Evolutionary conservation across 1,284 basidiomycete genomes (phyloP).

Genomic region (Pulveroboletus sp.): DNA sequence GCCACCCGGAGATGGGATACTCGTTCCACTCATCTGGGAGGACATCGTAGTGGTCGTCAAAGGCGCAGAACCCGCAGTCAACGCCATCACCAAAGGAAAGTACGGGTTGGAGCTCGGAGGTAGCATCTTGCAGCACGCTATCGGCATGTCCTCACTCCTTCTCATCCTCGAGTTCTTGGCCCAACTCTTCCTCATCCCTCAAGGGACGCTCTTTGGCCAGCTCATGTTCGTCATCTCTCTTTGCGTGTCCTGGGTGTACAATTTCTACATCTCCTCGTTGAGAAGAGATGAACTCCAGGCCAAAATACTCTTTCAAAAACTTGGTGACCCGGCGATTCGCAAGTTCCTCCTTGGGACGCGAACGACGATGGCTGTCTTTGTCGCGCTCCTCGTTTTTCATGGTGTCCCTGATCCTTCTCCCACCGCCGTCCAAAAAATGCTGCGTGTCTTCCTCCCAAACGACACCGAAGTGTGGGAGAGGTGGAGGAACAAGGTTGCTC

Average conservation of each 20-base stretch:
- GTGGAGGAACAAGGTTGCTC: slow-evolving; percentile 24
- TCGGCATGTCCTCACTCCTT: slow-evolving; percentile 31
- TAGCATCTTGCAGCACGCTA: slow-evolving; percentile 7
- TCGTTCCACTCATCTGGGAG: slow-evolving; percentile 20
- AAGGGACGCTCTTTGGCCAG: slow-evolving; percentile 31
- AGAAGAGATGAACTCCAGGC: slow-evolving; percentile 28
- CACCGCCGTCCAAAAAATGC: slow-evolving; percentile 7
- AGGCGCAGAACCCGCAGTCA: slow-evolving; percentile 28
- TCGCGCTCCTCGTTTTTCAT: slow-evolving; percentile 20
- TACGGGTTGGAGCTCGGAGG: slow-evolving; percentile 23
- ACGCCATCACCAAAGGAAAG: slow-evolving; percentile 30
- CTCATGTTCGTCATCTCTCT: slow-evolving; percentile 34
- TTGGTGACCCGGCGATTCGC: slow-evolving; percentile 16
- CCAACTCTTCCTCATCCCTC: slow-evolving; percentile 35
- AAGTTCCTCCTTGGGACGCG: slow-evolving; percentile 27
- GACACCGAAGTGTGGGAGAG: slow-evolving; percentile 27
- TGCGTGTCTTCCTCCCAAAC: slow-evolving; percentile 21
- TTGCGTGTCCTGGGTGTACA: slow-evolving; percentile 34
- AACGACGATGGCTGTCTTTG: slow-evolving; percentile 28
- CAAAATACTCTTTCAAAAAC: slow-evolving; percentile 22
- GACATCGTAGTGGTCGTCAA: slow-evolving; percentile 25
- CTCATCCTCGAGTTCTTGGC: slow-evolving; percentile 29
- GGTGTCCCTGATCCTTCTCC: neutral
- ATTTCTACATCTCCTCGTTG: slow-evolving; percentile 27
- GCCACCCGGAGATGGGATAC: slow-evolving; percentile 24